Base-by-base conservation (phyloP, 768 basidiomycete genomes). In the Mycena kentingensis region DNA sequence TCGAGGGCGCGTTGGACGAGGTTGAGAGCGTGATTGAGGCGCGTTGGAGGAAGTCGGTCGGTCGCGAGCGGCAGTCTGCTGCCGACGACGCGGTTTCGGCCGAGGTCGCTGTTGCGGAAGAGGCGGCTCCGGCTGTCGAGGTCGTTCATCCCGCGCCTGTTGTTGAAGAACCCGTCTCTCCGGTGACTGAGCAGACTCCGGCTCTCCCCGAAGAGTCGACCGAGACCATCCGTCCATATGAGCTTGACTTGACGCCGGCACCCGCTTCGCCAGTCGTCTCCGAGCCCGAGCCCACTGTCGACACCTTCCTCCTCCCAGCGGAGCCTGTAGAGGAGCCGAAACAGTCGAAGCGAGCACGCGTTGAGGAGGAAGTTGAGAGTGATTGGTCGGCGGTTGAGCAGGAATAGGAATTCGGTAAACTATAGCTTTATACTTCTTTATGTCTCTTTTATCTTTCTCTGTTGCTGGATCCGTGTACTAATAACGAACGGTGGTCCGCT, bases 1-100 rank as follows among this genome's bases (percentile, higher is more conserved):
- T 88, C 15, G 87, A 86, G 72, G 60, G 63, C 22, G 86, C 81
- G 34, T 61, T 88, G 37, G 78, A 78, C 55, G 73, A 73, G 35
- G 54, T 86, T 24, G 84, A 83, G 60, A 61, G 64, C 51, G 70
- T 73, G 34, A 74, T 85, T 16, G 74, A 76, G 58, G 73, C 67
- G 34, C 66, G 70, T 31, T 74, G 70, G 64, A 73, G 68, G 53
- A 59, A 61, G 22, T 63, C 54, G 39, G 48, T 61, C 19, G 60
- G 65, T 35, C 63, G 66, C 43, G 57, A 52, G 45, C 46, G 51
- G 47, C 27, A 50, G 29, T 22, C 54, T 16, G 49, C 54, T 15
- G 42, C 41, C 22, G 29, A 26, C 34, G 28, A 29, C 6, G 13
- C 50, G 18, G 31, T 47, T 38, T 35, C 31, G 10, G 39, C 37